These are phyloP conservation scores for Mycena vulgaris DNA, from an alignment of 768 basidiomycete species.

Conservation along the genomic window DNA sequence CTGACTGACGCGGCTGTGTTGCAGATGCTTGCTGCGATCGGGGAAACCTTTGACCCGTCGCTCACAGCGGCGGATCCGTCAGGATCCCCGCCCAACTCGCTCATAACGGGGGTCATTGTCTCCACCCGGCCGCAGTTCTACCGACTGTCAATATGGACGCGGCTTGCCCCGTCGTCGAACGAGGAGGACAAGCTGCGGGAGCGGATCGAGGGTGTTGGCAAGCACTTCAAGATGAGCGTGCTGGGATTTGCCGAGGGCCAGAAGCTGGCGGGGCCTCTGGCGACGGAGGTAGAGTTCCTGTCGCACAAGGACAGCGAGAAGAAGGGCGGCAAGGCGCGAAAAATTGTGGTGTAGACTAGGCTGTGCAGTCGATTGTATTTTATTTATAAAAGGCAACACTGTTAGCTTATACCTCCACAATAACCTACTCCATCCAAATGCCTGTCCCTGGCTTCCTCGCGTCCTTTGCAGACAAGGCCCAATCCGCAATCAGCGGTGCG, in stretches of 20 bases:
- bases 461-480: conserved; percentile 83
- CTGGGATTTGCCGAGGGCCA: conserved; percentile 85
- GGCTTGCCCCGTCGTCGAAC: conserved; percentile 77
- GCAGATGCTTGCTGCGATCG: conserved; percentile 99
- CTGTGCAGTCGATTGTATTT: conserved; percentile 4
- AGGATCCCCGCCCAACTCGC: conserved; percentile 65
- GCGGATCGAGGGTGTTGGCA: conserved; percentile 88
- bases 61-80: conserved; percentile 65
- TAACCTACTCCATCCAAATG: conserved; percentile 55
- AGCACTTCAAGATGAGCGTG: conserved; percentile 93
- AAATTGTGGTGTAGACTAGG: conserved; percentile 80
- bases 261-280: conserved; percentile 86
- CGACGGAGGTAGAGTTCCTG: conserved; percentile 95
- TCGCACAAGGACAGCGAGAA: conserved; percentile 97
- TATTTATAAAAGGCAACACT: conserved; percentile 28
- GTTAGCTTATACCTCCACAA: conserved; percentile 22
- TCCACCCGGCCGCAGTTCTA: conserved; percentile 96
- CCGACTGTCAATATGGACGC: conserved; percentile 98
- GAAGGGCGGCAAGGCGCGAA: conserved; percentile 89
- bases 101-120: conserved; percentile 95
- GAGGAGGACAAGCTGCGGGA: conserved; percentile 76
- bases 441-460: conserved; percentile 69
- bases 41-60: conserved; percentile 97
- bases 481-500: conserved; percentile 73
- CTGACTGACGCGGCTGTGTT: conserved; percentile 28